A percentile compares a stretch with the other conserved stretches of the same genome.
Evolutionary conservation across 345 rosid species (phyloP).

Genomic region (Eucalyptus grandis): DNA sequence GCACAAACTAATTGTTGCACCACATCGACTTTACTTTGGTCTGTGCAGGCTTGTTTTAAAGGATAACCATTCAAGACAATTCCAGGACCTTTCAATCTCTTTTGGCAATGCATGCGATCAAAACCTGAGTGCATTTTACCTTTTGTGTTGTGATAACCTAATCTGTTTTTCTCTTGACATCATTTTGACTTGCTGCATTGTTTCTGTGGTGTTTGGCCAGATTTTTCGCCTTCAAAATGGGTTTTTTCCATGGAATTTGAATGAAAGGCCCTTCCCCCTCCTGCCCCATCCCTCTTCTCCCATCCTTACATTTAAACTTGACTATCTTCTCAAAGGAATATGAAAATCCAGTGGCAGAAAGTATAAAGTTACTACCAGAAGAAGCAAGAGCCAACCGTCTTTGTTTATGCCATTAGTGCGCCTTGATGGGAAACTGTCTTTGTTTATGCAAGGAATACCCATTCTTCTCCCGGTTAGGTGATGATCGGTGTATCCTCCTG

Average conservation of each 20-base stretch:
- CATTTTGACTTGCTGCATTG: not conserved
- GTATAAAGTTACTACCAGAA: not conserved
- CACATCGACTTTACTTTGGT: not conserved
- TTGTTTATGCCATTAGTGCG: not conserved
- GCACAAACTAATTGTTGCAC: not conserved
- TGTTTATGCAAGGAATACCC: not conserved
- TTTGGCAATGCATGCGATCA: constrained; percentile 86
- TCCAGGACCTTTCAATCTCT: constrained; percentile 92
- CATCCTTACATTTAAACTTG: not conserved
- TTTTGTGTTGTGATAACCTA: not conserved
- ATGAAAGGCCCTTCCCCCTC: not conserved
- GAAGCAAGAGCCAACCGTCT: not conserved
- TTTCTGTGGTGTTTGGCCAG: not conserved
- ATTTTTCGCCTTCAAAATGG: not conserved
- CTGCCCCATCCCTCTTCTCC: not conserved
- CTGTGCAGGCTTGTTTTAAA: constrained; percentile 69
- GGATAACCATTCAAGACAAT: constrained; percentile 96
- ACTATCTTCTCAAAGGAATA: not conserved
- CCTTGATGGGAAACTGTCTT: not conserved
- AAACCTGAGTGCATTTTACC: constrained; percentile 65
- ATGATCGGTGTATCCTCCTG: not conserved
- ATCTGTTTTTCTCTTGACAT: not conserved
- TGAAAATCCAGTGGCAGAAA: not conserved
- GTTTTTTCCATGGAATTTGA: not conserved
- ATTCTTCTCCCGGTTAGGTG: not conserved